phyloP scores from a whole-genome alignment of 2,329 filamentous ascomycete species.

The Diaporthe australafricana region DNA sequence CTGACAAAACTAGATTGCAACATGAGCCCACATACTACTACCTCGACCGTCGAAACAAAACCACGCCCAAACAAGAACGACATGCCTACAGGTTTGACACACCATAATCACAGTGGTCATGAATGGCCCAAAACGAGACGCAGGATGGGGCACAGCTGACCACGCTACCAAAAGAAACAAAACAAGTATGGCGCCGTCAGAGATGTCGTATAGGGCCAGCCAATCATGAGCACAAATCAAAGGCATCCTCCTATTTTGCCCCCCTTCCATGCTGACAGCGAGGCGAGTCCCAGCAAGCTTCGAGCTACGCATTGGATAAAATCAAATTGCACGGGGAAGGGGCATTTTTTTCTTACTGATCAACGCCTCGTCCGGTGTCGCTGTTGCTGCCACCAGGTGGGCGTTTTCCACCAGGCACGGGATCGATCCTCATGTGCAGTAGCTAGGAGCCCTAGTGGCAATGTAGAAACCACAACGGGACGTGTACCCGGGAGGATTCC shows the following conservation, averaged over 20 bases:
- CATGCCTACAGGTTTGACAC: not conserved
- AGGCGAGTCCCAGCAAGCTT: not conserved
- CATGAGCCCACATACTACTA: not conserved
- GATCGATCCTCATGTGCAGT: not conserved
- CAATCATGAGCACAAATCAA: not conserved
- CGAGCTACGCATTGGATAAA: not conserved
- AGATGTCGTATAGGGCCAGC: not conserved
- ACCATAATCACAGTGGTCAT: not conserved
- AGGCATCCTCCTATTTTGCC: not conserved
- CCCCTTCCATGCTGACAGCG: not conserved
- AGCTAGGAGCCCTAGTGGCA: not conserved
- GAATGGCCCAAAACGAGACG: not conserved
- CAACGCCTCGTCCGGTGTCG: not conserved
- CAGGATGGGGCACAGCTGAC: not conserved
- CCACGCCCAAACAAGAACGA: too few relatives aligned
- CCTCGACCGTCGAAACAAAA: not conserved
- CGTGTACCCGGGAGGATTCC: not conserved
- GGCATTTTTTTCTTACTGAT: not conserved
- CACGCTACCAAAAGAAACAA: not conserved
- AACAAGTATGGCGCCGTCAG: not conserved
- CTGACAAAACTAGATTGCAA: too few relatives aligned
- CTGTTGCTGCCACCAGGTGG: not conserved
- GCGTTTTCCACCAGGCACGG: not conserved
- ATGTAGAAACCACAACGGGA: not conserved
- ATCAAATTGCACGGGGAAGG: too few relatives aligned